These are phyloP conservation scores for Penstemon newberryi DNA, from an alignment of 257 asterid genomes.

Conservation along the genomic window DNA sequence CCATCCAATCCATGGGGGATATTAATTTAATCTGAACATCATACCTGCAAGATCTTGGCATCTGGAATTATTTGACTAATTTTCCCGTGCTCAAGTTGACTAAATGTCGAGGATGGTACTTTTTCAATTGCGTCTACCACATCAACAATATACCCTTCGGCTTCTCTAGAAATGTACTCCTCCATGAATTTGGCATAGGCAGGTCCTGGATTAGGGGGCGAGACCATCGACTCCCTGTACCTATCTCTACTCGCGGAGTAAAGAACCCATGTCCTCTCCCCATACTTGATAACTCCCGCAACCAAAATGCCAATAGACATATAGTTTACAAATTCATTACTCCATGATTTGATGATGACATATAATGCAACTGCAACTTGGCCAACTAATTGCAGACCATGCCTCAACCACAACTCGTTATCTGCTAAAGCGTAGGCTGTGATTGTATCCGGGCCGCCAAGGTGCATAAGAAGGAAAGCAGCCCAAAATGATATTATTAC, in stretches of 20 bases:
- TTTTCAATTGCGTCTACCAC: constrained; percentile 15
- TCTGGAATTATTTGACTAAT: background rate
- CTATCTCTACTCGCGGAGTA: constrained; percentile 35
- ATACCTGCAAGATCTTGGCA: background rate
- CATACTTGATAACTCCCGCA: constrained; percentile 44
- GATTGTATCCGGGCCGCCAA: constrained; percentile 48
- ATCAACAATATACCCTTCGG: constrained; percentile 26
- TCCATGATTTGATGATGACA: constrained; percentile 29
- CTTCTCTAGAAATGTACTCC: constrained; percentile 30
- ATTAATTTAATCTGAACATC: too few species aligned
- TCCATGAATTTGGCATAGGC: constrained; percentile 52
- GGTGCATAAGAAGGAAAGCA: constrained; percentile 45
- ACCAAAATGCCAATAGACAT: constrained; percentile 22
- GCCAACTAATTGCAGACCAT: constrained; percentile 29
- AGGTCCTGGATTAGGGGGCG: constrained; percentile 52
- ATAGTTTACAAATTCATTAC: background rate
- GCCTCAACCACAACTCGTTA: constrained; percentile 44
- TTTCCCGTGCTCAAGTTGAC: background rate
- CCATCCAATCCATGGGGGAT: too few species aligned
- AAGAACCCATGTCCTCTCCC: constrained; percentile 42
- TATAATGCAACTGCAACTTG: constrained; percentile 32
- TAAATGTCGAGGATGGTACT: background rate
- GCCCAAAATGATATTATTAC: constrained; percentile 38
- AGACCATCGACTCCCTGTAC: constrained; percentile 41
- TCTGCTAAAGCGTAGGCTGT: constrained; percentile 48